Base-by-base conservation (phyloP, 495 filamentous ascomycete species). In the Chaetomium cochliodes region DNA sequence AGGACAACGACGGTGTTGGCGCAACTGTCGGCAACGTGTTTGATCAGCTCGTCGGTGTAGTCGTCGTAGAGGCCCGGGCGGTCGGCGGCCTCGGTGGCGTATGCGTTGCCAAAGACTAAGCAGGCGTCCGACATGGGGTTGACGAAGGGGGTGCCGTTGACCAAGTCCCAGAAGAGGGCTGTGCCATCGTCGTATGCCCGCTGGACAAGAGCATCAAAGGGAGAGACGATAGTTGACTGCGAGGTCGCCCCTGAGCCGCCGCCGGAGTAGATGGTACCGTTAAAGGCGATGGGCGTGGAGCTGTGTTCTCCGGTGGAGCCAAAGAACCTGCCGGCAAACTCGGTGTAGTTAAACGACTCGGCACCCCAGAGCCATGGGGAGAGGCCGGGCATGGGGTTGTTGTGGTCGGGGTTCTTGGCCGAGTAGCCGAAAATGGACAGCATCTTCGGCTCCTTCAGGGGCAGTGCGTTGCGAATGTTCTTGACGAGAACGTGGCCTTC, bases 401-500 rank as follows among this genome's bases (percentile, higher is more conserved):
- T 80, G n/a, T 30, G 41, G 54, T 79, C 74, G 49, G 76, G 79
- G 8, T 78, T 72, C 44, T 76, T 78, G 18, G 82, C 81, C 2
- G 78, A 80, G 64, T 84, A 85, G 9, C 83, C 83, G 46, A 77
- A 84, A n/a, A 85, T 46, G 51, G 81, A 81, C 11, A 85, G 67
- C 26, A 82, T 59, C 50, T 74, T 76, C 4, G 80, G 82, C 0
- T 57, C 75, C 37, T 82, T 82, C 0, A 89, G 75, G 8, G 87
- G 87, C 1, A 90, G 70, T 1, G 84, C 75, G 46, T 74, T 77
- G 53, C 81, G 79, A 7, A 69, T 77, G 67, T 90, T 89, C 73
- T 89, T 89, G 25, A 88, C 76, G 0, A 90, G 77, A 8, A 90
- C 87, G 60, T 86, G 84, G 33, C 85, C 78, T 67, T 84, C 82